Percentiles rank a stretch among this genome's conserved stretches.
Conservation (phyloP, 768 basidiomycete species). For the Boletus reticulatus region DNA sequence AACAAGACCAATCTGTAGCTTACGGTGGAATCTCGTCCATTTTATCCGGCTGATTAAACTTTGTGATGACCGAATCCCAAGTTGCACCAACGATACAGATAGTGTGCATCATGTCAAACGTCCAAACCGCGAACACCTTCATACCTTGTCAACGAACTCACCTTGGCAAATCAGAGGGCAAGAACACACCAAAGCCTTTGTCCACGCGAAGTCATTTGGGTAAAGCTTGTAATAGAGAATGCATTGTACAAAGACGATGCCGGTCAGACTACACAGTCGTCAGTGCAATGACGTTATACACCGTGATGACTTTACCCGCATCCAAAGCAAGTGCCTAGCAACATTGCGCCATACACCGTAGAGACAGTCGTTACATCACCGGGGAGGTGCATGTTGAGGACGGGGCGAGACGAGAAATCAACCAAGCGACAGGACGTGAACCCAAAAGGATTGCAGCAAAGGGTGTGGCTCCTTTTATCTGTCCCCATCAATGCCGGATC, state of each 20-base stretch:
- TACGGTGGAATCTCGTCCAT: constrained; percentile 32
- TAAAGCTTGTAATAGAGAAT: constrained; percentile 31
- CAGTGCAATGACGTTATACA: neutral
- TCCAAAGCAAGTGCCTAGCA: constrained; percentile 30
- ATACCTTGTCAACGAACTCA: neutral
- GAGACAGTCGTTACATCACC: constrained; percentile 30
- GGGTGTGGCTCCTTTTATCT: constrained; percentile 3
- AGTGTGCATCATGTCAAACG: constrained; percentile 30
- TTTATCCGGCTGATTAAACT: constrained; percentile 22
- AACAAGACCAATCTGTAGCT: neutral
- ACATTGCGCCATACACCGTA: constrained; percentile 28
- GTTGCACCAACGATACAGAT: constrained; percentile 21
- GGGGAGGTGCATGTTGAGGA: constrained; percentile 13
- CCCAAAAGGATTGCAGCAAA: too few species aligned
- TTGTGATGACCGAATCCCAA: constrained; percentile 29
- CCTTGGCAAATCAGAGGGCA: neutral
- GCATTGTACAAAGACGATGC: constrained; percentile 30
- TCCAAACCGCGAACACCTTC: constrained; percentile 31
- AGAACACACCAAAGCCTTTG: constrained; percentile 24
- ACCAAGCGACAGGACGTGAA: constrained; percentile 23
- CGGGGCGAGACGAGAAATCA: neutral
- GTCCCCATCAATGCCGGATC: constrained; percentile 23
- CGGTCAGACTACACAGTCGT: constrained; percentile 22
- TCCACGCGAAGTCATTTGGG: constrained; percentile 22
- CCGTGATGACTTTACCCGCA: constrained; percentile 18